phyloP scores from a whole-genome alignment of 192 early-diverging fungal species.

The Podila epigama region DNA sequence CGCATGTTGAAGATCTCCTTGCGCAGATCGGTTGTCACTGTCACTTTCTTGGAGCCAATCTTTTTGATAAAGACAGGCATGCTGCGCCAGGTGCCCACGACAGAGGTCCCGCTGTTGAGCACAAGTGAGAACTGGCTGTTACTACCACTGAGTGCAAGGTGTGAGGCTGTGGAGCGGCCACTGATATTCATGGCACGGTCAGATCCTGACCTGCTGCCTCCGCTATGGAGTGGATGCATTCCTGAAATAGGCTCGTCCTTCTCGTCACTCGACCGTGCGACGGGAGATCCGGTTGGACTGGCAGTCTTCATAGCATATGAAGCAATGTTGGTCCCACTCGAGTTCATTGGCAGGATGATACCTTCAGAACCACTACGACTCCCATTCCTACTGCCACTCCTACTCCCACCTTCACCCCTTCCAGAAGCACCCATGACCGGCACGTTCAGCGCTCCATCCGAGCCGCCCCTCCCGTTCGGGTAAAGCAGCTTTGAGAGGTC shows the following conservation, averaged over 20 bases:
- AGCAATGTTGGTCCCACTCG: no score
- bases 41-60: slow-evolving; percentile 37
- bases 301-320: neutral
- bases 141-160: neutral
- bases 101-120: slow-evolving; percentile 28
- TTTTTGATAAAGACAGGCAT: slow-evolving; percentile 50
- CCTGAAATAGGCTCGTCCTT: neutral
- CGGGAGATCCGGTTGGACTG: neutral
- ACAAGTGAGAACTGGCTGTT: slow-evolving; percentile 27
- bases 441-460: slow-evolving; percentile 1
- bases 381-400: neutral
- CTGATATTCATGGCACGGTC: slow-evolving; percentile 6
- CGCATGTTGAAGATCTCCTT: slow-evolving; percentile 49
- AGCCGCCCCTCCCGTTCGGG: slow-evolving; percentile 23
- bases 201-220: slow-evolving; percentile 1
- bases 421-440: slow-evolving; percentile 8
- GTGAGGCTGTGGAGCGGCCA: slow-evolving; percentile 4
- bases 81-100: slow-evolving; percentile 43
- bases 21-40: slow-evolving; percentile 27
- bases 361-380: neutral
- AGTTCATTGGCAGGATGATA: slow-evolving; percentile 14
- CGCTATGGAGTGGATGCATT: neutral
- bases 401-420: neutral
- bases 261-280: neutral
- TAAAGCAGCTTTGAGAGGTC: slow-evolving; percentile 32